Evolutionary conservation across 116 monocot genomes (phyloP), one percentile per base, ranked within the genome.

Genomic region (Iris pallida): DNA sequence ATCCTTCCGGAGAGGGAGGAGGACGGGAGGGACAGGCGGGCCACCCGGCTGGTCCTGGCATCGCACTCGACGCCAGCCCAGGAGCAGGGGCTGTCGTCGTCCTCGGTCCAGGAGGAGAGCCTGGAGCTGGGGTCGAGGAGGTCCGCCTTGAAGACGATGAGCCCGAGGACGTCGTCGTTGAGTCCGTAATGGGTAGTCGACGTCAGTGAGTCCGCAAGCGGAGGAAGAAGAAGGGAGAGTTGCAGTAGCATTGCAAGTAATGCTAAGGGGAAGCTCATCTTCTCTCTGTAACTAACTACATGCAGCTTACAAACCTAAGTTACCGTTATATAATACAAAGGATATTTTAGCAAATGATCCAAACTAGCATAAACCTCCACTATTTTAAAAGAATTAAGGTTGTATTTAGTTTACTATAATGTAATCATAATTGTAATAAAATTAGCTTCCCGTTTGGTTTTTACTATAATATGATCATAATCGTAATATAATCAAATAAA

Each of bases 91-190:
- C 41, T 4, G 46, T 78, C 82, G 45, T 68, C 77, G 54, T 82
- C 78, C 66, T 82, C 82, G 65, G 58, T 74, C 82, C 82, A 82
- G 1, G 82, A 73, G 10, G 65, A 30, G 46, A 82, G 78, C 55
- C 47, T 65, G 54, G 74, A 59, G n/a, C 3, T 5, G 3, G 82
- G 82, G 57, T 82, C 78, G 9, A 4, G 16, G 18, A 82, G 64
- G 65, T 70, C 78, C 13, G 74, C 82, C 61, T 82, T 82, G 74
- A 82, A 78, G 59, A 78, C 82, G 18, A 82, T 78, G 12, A 82
- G 73, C 8, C 78, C 82, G 16, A 82, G 82, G 4, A 82, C 78
- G 48, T 82, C 82, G 61, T 78, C 78, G 78, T 78, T 78, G 42
- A 90, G 68, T 8, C 53, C 65, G 6, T 71, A 65, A 43, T 69